Conservation (phyloP, 2,329 filamentous ascomycete genomes). For the Parascedosporium putredinis region DNA sequence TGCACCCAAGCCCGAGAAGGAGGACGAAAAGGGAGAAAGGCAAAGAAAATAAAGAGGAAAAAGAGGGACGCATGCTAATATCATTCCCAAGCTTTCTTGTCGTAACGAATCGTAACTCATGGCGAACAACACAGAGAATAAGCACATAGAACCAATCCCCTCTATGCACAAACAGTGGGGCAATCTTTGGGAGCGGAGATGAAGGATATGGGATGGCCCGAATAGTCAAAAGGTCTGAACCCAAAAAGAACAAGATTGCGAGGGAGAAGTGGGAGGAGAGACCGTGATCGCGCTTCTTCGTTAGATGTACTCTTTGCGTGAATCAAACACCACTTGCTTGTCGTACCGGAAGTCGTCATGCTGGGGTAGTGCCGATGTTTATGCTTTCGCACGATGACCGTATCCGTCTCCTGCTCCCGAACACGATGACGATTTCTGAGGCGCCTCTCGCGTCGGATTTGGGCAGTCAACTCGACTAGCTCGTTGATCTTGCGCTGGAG, state of each 20-base stretch:
- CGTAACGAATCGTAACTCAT: not conserved
- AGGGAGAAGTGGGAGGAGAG: not conserved
- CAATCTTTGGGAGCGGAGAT: no score
- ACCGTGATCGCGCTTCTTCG: not conserved
- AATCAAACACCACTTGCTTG: not conserved
- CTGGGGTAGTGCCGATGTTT: conserved; percentile 5
- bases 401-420: not conserved
- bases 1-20: no score
- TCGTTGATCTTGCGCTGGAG: conserved; percentile 3
- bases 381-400: not conserved
- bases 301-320: not conserved
- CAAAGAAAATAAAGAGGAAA: no score
- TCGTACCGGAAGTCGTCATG: not conserved
- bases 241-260: no score
- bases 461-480: conserved; percentile 5
- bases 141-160: not conserved
- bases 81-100: no score
- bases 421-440: conserved; percentile 1
- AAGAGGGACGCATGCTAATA: no score
- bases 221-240: no score
- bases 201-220: no score
- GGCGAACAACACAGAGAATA: not conserved
- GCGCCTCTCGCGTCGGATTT: conserved; percentile 6
- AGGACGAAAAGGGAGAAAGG: no score
- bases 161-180: no score